Evolutionary conservation across 768 basidiomycete genomes (phyloP), one percentile per base, ranked within the genome.

Genomic region (Suillus discolor): DNA sequence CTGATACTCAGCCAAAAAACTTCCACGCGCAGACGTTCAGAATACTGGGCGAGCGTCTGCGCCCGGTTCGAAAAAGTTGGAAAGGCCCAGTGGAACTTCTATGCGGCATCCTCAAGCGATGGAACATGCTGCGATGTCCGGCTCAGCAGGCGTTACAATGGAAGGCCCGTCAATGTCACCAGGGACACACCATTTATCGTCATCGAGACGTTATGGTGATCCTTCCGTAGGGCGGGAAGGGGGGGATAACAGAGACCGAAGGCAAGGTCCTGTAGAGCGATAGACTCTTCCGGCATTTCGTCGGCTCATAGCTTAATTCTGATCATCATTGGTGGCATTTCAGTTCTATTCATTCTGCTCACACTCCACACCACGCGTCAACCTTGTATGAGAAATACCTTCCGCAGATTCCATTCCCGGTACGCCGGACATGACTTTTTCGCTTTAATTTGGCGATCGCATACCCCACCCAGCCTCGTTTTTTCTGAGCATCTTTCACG

Each of bases 41-140:
- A 72, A 72, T 65, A 73, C 88, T 85, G 89, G 89, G 89, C 87
- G 87, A 79, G 84, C 85, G 88, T 89, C 89, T 90, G 89, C 89
- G 89, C 87, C 84, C 69, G 81, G 78, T 74, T 69, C 72, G 53
- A 72, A 76, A 66, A 68, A 77, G 23, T 68, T 68, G 70, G 75
- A 77, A 71, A 69, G 75, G 67, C 77, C 75, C 71, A 77, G 76
- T 69, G 77, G 67, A 59, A 53, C 71, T 80, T 69, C 81, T 77
- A 74, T 84, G 81, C 76, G 80, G 72, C 70, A 75, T 71, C 45
- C 72, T 61, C 60, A 72, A 57, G 62, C 78, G 55, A 66, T 68
- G 69, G 75, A 76, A 65, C 70, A 68, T 63, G 61, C 70, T 62
- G 54, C 76, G 45, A 38, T 70, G 64, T 53, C 72, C 54, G 69